A percentile compares a stretch with the other conserved stretches of the same genome.
Evolutionary conservation across 306 rosid genomes (phyloP).

Genomic region (Malus orientalis): DNA sequence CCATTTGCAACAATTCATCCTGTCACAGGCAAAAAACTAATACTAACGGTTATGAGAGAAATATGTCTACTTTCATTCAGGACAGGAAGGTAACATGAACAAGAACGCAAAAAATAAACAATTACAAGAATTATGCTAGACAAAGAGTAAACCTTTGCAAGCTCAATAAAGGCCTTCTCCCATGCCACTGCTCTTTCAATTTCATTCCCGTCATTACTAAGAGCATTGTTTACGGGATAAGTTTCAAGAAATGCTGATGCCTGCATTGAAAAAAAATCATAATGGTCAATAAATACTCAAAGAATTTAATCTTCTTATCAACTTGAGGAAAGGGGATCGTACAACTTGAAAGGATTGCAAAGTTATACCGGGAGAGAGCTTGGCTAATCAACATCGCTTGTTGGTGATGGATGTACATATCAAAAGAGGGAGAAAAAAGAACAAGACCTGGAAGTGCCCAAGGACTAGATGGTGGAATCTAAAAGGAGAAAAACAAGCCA

Average conservation of each 20-base stretch:
- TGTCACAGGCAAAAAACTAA: slow-evolving; percentile 27
- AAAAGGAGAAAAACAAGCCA: too few relatives aligned
- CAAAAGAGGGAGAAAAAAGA: too few relatives aligned
- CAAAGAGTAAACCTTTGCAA: slow-evolving; percentile 66
- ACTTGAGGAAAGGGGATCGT: neutral
- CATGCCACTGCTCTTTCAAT: slow-evolving; percentile 76
- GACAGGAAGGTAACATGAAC: neutral
- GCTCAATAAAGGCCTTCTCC: slow-evolving; percentile 90
- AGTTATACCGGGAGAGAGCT: too few relatives aligned
- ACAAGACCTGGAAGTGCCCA: too few relatives aligned
- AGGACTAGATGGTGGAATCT: too few relatives aligned
- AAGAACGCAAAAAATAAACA: neutral
- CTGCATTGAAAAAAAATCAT: slow-evolving; percentile 41
- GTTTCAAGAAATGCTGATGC: slow-evolving; percentile 84
- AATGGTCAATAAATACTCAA: slow-evolving; percentile 24
- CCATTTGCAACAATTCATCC: slow-evolving; percentile 79
- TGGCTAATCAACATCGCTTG: too few relatives aligned
- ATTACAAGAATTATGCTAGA: slow-evolving; percentile 3
- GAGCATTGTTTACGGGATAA: slow-evolving; percentile 85
- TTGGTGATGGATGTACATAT: too few relatives aligned
- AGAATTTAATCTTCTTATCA: slow-evolving; percentile 7
- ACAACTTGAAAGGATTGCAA: too few relatives aligned
- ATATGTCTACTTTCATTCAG: neutral
- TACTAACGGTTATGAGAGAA: neutral
- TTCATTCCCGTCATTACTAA: slow-evolving; percentile 56